These are phyloP conservation scores for Candida boleticola DNA, from an alignment of 805 yeast genomes.

Conservation along the genomic window DNA sequence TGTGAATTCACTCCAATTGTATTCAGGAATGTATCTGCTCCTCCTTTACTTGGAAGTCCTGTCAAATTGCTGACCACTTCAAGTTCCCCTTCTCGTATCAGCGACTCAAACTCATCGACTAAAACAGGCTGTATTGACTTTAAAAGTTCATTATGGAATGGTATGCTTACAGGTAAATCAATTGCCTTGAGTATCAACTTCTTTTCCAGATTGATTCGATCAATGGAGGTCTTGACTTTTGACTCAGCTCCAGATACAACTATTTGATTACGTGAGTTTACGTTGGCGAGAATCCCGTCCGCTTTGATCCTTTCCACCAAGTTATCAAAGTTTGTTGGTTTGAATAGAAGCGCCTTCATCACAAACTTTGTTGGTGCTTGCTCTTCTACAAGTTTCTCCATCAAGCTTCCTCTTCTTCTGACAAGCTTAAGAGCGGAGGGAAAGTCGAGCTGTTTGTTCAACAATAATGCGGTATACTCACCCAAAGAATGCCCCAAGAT, in stretches of 20 bases:
- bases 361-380: slow-evolving; percentile 22
- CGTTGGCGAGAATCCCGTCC: slow-evolving; percentile 43
- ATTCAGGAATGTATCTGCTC: slow-evolving; percentile 21
- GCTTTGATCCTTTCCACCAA: slow-evolving; percentile 17
- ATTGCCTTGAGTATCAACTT: slow-evolving; percentile 23
- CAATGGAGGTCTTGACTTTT: slow-evolving; percentile 22
- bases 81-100: slow-evolving; percentile 9
- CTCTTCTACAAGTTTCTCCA: slow-evolving; percentile 27
- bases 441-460: slow-evolving; percentile 34
- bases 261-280: slow-evolving; percentile 42
- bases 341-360: slow-evolving; percentile 36
- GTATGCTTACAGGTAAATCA: slow-evolving; percentile 44
- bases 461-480: slow-evolving; percentile 44
- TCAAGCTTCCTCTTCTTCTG: slow-evolving; percentile 41
- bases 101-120: not conserved
- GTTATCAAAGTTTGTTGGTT: slow-evolving; percentile 18
- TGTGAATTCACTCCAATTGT: slow-evolving; percentile 38
- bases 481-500: slow-evolving; percentile 52
- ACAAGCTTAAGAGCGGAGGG: slow-evolving; percentile 41
- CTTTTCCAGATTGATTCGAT: slow-evolving; percentile 11
- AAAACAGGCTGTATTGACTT: slow-evolving; percentile 28
- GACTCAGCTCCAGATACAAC: slow-evolving; percentile 42
- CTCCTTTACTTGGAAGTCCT: slow-evolving; percentile 17
- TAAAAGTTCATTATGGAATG: slow-evolving; percentile 48
- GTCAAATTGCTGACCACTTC: slow-evolving; percentile 41